Percentiles rank a stretch among this genome's conserved stretches.
Conservation (phyloP, 345 rosid genomes). For the Euphorbia pulcherrima region DNA sequence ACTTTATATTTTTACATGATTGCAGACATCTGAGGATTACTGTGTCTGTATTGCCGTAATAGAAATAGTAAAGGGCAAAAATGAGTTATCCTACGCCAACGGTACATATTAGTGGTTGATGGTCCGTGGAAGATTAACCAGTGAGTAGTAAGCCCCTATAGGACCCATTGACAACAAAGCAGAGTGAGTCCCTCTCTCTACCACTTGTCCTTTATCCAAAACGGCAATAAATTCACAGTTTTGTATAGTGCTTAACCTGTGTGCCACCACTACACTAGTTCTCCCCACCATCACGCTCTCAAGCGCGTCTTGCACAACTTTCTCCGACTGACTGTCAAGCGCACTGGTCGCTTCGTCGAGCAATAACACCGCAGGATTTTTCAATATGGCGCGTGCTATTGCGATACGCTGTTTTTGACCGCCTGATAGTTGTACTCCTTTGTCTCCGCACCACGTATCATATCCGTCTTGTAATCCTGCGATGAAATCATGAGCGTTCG, state of each 20-base stretch:
- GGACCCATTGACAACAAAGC: conserved; percentile 29
- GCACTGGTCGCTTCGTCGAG: conserved; percentile 41
- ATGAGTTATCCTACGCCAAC: no score
- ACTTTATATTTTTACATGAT: no score
- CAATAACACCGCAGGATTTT: conserved; percentile 23
- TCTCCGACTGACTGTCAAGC: conserved; percentile 29
- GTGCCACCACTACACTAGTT: conserved; percentile 35
- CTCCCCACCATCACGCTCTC: conserved; percentile 37
- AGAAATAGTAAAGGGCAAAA: no score
- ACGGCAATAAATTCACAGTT: conserved; percentile 28
- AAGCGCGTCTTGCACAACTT: conserved; percentile 34
- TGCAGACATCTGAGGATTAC: no score
- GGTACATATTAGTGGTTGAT: not conserved
- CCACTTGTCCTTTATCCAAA: conserved; percentile 30
- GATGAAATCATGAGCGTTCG: conserved; percentile 34
- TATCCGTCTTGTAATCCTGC: conserved; percentile 27
- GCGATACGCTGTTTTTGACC: conserved; percentile 39
- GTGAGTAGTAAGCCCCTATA: conserved; percentile 26
- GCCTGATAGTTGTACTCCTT: conserved; percentile 33
- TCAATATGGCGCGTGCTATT: conserved; percentile 35
- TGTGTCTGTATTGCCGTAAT: no score
- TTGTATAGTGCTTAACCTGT: conserved; percentile 29
- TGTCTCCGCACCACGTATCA: conserved; percentile 31
- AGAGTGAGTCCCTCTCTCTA: conserved; percentile 30
- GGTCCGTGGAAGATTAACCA: conserved; percentile 26